phyloP scores from a whole-genome alignment of 805 yeast species.

The Spencermartinsiella europaea region DNA sequence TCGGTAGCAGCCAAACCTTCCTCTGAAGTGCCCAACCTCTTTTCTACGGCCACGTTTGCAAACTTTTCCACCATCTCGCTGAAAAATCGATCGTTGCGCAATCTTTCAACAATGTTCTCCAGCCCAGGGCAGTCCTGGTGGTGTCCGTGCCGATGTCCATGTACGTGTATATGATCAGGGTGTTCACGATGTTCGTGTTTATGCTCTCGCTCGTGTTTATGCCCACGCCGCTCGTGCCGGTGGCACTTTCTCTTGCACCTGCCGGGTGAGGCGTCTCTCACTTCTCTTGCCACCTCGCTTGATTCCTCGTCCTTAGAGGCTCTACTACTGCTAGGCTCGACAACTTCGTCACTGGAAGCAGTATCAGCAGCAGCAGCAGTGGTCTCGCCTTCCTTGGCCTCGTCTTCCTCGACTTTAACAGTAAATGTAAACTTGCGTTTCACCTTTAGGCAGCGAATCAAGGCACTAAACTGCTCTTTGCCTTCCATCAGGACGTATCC shows the following conservation, averaged over 20 bases:
- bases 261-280: background rate
- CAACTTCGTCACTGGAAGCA: background rate
- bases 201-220: background rate
- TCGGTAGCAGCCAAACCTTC: too few species aligned
- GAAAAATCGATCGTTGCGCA: background rate
- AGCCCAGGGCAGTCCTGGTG: too few species aligned
- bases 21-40: too few species aligned
- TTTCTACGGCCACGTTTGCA: background rate
- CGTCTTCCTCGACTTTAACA: conserved; percentile 32
- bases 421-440: conserved; percentile 13
- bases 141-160: too few species aligned
- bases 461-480: conserved; percentile 10
- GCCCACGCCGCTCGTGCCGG: background rate
- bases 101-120: background rate
- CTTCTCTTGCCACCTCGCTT: background rate
- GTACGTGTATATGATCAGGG: too few species aligned
- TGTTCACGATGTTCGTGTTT: background rate
- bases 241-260: background rate
- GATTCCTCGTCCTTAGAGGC: background rate
- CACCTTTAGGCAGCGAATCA: conserved; percentile 15
- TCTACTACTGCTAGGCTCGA: too few species aligned
- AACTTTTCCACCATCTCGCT: background rate
- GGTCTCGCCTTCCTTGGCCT: conserved; percentile 35
- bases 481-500: conserved; percentile 11
- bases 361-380: background rate